These are phyloP conservation scores for Penicillium sp. DNA, from an alignment of 2,329 filamentous ascomycete genomes.

Conservation along the genomic window DNA sequence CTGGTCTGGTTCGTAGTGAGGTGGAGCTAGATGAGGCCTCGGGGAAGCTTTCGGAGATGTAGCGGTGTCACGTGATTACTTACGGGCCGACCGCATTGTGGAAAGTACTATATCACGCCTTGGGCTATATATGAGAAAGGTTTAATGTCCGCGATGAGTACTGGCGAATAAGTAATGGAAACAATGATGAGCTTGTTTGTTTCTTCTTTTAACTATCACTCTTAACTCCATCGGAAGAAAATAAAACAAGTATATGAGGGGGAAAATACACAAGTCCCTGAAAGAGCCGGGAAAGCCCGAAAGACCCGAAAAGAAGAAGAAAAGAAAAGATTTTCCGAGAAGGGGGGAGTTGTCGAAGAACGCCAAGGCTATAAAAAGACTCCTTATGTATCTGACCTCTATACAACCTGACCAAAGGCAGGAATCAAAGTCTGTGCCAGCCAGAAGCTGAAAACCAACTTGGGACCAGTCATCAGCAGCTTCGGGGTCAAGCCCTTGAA, in stretches of 20 bases:
- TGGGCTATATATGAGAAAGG: no score
- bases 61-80: not conserved
- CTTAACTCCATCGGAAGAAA: slow-evolving; percentile 13
- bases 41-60: not conserved
- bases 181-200: not conserved
- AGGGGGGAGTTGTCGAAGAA: slow-evolving; percentile 20
- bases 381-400: slow-evolving; percentile 27
- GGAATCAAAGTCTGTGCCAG: slow-evolving; percentile 97
- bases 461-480: slow-evolving; percentile 98
- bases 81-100: not conserved
- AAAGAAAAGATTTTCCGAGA: not conserved
- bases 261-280: slow-evolving; percentile 18
- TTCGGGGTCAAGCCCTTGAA: slow-evolving; percentile 98
- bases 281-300: slow-evolving; percentile 4
- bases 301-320: slow-evolving; percentile 9
- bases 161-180: not conserved
- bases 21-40: not conserved
- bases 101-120: no score
- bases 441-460: slow-evolving; percentile 99
- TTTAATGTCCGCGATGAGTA: not conserved
- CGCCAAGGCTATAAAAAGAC: slow-evolving; percentile 23
- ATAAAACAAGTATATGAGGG: slow-evolving; percentile 20
- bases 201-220: slow-evolving; percentile 6
- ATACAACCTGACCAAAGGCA: slow-evolving; percentile 73
- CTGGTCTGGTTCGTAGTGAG: not conserved